Conservation (phyloP, 306 rosid species). For the barrel medic (Medicago truncatula) region DNA sequence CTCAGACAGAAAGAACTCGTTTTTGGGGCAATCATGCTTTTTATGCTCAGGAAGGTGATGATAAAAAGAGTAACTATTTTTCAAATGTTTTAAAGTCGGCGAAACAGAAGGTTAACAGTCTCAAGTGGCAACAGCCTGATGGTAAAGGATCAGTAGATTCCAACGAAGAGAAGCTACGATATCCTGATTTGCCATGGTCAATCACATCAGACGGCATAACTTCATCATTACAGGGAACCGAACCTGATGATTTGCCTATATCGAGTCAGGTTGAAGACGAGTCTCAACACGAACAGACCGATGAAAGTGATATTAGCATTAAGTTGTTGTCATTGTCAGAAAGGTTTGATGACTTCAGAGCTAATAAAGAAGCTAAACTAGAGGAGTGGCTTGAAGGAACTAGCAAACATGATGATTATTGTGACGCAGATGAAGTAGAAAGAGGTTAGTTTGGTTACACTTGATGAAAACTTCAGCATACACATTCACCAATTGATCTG, state of each 20-base stretch:
- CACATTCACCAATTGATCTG: conserved; percentile 30
- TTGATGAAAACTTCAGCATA: conserved; percentile 27
- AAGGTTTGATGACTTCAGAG: conserved; percentile 71
- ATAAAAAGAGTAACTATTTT: conserved; percentile 57
- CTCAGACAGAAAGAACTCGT: conserved; percentile 53
- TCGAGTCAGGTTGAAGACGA: conserved; percentile 63
- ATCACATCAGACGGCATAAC: conserved; percentile 51
- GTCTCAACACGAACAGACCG: conserved; percentile 45
- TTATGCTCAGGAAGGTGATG: conserved; percentile 43
- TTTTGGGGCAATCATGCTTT: conserved; percentile 51
- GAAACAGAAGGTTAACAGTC: conserved; percentile 64
- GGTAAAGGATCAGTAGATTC: conserved; percentile 41
- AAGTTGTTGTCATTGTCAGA: conserved; percentile 53
- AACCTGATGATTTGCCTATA: conserved; percentile 67
- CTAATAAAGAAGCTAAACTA: conserved; percentile 76
- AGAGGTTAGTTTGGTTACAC: conserved; percentile 41
- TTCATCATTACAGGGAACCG: conserved; percentile 56
- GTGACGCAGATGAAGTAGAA: conserved; percentile 41
- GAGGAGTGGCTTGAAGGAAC: conserved; percentile 80
- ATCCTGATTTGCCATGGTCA: conserved; percentile 43
- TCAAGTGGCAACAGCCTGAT: conserved; percentile 72
- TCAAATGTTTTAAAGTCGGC: conserved; percentile 75
- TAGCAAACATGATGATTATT: conserved; percentile 40
- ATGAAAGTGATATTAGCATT: conserved; percentile 37
- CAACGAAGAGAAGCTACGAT: conserved; percentile 44